Evolutionary conservation across 192 early-diverging fungal genomes (phyloP), one percentile per base, ranked within the genome.

Genomic region (Podila verticillata): DNA sequence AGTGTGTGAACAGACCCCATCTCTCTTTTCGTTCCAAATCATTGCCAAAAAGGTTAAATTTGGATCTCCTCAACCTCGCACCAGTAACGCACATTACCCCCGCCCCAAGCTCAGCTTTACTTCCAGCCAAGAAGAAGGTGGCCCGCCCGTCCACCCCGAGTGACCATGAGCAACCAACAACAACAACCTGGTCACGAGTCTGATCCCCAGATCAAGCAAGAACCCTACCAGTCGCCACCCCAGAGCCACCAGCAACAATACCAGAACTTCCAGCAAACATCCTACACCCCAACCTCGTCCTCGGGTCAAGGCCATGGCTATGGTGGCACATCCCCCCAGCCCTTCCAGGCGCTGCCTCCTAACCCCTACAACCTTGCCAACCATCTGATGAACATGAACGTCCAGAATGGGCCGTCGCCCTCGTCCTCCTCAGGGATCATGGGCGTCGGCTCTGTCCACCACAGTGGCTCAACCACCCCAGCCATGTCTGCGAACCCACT

Each of bases 381-480:
- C 57, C 77, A 80, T 31, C 59, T 80, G 2, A 68, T 80, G 77
- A 65, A 70, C 36, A 51, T 80, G 32, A 80, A 70, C 62, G 70
- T 80, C 65, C 69, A 72, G 4, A 62, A 48, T 22, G 54, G 58
- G n/a, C 22, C 70, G 4, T 66, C 68, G 3, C 32, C 74, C 19
- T 54, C 68, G 29, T 39, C 74, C 34, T 58, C 68, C 63, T 28
- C 20, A 67, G 54, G 62, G 31, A 51, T 66, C 64, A 1, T 65
- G 64, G 13, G 70, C 68, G 5, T 48, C 71, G 26, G 61, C 70
- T 48, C 70, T 59, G 22, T 39, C 29, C 19, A 66, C 8, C 67
- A 63, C 61, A 80, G 77, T 30, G 77, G 77, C 17, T 72, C 77
- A 24, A 80, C 77, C 9, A 80, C 77, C 13, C 77, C 77, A 24